Evolutionary conservation across 1,284 basidiomycete genomes (phyloP).

Genomic region (Boletellus deceptivus): DNA sequence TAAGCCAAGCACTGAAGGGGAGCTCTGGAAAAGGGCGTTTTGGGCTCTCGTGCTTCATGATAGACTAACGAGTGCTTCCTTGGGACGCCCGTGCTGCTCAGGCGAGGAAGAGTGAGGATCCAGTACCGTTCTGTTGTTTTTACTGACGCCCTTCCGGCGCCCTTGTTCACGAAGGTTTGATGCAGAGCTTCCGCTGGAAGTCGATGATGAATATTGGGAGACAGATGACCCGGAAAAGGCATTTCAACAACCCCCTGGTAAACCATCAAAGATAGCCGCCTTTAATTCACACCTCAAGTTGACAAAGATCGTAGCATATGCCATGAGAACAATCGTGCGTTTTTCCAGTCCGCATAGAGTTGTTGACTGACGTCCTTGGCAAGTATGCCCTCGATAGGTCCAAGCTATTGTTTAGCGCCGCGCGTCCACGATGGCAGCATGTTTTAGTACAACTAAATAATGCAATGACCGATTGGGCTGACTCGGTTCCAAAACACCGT

Average conservation of each 20-base stretch:
- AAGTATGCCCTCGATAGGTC: slow-evolving; percentile 75
- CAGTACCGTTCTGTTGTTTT: neutral
- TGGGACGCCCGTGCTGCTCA: slow-evolving; percentile 71
- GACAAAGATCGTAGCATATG: slow-evolving; percentile 69
- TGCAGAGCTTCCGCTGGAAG: slow-evolving; percentile 73
- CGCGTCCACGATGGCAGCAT: slow-evolving; percentile 55
- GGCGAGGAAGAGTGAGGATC: slow-evolving; percentile 75
- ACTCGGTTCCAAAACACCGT: slow-evolving; percentile 68
- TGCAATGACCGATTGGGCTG: slow-evolving; percentile 71
- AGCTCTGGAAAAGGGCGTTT: slow-evolving; percentile 80
- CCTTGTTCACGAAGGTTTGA: slow-evolving; percentile 56
- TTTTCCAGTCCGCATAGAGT: slow-evolving; percentile 5
- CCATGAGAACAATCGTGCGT: slow-evolving; percentile 65
- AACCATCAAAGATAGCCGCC: slow-evolving; percentile 57
- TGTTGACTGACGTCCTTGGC: slow-evolving; percentile 8
- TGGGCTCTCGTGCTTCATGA: slow-evolving; percentile 68
- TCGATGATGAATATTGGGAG: slow-evolving; percentile 87
- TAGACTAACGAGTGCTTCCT: slow-evolving; percentile 57
- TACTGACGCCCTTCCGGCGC: slow-evolving; percentile 14
- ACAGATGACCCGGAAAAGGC: slow-evolving; percentile 43
- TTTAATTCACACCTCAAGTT: slow-evolving; percentile 72
- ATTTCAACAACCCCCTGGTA: slow-evolving; percentile 63
- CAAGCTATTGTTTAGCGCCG: slow-evolving; percentile 47
- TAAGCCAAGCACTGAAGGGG: slow-evolving; percentile 51
- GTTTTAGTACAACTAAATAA: slow-evolving; percentile 71